Percentiles rank a stretch among this genome's conserved stretches.
phyloP scores from a whole-genome alignment of 2,329 filamentous ascomycete species.

The Fusarium sp. region DNA sequence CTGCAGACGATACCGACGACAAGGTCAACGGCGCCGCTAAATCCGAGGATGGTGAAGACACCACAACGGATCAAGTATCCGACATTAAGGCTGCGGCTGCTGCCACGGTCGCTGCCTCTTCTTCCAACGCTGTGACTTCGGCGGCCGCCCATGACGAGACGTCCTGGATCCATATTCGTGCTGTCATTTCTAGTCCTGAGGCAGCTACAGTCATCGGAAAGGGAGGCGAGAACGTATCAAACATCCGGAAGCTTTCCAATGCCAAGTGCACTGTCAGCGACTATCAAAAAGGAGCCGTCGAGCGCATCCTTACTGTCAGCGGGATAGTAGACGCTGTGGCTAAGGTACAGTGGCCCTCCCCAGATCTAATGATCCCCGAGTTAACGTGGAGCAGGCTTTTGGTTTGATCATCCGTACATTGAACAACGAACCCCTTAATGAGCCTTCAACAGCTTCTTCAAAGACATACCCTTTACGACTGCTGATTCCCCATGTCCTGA shows the following conservation, averaged over 20 bases:
- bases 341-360: conserved; percentile 74
- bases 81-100: conserved; percentile 57
- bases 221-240: conserved; percentile 97
- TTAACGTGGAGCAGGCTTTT: conserved; percentile 77
- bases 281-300: conserved; percentile 95
- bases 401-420: conserved; percentile 97
- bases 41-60: conserved; percentile 49
- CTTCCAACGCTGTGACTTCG: conserved; percentile 57
- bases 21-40: conserved; percentile 64
- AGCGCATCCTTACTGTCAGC: conserved; percentile 97
- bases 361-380: conserved; percentile 5
- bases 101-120: conserved; percentile 55
- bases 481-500: conserved; percentile 95
- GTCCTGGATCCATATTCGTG: conserved; percentile 95
- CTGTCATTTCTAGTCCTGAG: conserved; percentile 96
- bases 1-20: conserved; percentile 62
- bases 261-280: conserved; percentile 99
- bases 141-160: conserved; percentile 84
- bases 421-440: conserved; percentile 93
- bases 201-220: conserved; percentile 98
- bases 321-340: conserved; percentile 96
- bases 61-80: conserved; percentile 52
- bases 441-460: conserved; percentile 90
- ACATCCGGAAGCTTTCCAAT: conserved; percentile 93
- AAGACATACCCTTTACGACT: conserved; percentile 98